Evolutionary conservation across 306 rosid species (phyloP).

Genomic region (Alnus glutinosa): DNA sequence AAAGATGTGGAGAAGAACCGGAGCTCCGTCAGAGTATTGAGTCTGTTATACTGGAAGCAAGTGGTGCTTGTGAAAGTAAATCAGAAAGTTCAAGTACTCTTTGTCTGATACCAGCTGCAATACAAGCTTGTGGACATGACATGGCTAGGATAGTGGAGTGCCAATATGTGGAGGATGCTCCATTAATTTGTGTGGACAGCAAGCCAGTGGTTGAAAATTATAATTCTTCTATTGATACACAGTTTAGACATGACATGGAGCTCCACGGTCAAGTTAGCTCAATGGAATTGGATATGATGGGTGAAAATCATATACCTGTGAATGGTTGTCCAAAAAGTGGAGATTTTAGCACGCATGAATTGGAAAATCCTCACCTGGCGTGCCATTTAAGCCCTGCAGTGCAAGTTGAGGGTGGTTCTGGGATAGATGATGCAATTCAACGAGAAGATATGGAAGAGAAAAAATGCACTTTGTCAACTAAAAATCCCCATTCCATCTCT

Average conservation of each 20-base stretch:
- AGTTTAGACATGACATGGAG: slow-evolving; percentile 14
- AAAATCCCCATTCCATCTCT: slow-evolving; percentile 3
- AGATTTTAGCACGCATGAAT: background rate
- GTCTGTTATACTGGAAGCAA: slow-evolving; percentile 13
- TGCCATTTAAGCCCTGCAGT: slow-evolving; percentile 5
- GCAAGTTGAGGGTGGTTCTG: slow-evolving; percentile 20
- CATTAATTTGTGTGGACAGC: background rate
- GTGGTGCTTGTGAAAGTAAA: slow-evolving; percentile 25
- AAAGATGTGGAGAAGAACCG: slow-evolving; percentile 22
- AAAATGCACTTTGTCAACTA: slow-evolving; percentile 7
- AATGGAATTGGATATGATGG: slow-evolving; percentile 26
- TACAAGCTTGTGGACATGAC: slow-evolving; percentile 22
- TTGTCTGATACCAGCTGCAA: slow-evolving; percentile 15
- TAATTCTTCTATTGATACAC: slow-evolving; percentile 13
- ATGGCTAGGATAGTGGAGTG: slow-evolving; percentile 17
- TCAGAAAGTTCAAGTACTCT: background rate
- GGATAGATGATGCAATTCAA: background rate
- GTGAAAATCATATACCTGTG: slow-evolving; percentile 21
- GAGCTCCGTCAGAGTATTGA: background rate
- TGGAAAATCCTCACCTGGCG: slow-evolving; percentile 4
- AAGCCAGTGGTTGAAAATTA: slow-evolving; percentile 14
- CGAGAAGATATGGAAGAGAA: slow-evolving; percentile 6
- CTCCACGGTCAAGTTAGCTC: slow-evolving; percentile 4
- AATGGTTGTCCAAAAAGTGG: slow-evolving; percentile 11
- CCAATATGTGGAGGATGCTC: slow-evolving; percentile 2